Percentiles rank a stretch among this genome's conserved stretches.
Evolutionary conservation across 176 grass and related monocot genomes (phyloP).

Genomic region (Stipa capillata): DNA sequence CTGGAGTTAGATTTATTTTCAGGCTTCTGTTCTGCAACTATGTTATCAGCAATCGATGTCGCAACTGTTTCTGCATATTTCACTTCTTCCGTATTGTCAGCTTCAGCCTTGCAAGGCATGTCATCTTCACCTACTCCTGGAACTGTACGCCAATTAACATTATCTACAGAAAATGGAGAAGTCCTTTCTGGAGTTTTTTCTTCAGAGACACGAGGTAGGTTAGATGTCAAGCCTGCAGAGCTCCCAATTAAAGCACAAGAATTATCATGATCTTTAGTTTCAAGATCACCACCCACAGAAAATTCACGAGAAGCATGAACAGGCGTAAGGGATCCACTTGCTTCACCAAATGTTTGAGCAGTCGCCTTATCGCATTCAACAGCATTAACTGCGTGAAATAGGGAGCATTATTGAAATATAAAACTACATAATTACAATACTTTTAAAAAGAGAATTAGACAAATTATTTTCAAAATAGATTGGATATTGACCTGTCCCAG

Average conservation of each 20-base stretch:
- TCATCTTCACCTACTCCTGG: constrained; percentile 17
- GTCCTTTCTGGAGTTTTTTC: constrained; percentile 21
- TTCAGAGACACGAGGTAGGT: constrained; percentile 13
- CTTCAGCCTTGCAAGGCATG: background rate
- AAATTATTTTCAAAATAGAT: constrained; percentile 5
- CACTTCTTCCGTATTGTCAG: constrained; percentile 28
- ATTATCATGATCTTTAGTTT: constrained; percentile 21
- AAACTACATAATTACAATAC: background rate
- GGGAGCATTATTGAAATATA: background rate
- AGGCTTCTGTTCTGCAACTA: constrained; percentile 17
- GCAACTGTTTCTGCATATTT: constrained; percentile 24
- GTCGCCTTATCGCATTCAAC: constrained; percentile 24
- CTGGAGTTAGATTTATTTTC: constrained; percentile 25
- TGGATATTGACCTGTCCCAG: constrained; percentile 29
- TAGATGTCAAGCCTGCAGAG: background rate
- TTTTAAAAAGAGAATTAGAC: background rate
- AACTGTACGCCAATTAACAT: constrained; percentile 15
- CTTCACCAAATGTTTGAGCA: constrained; percentile 10
- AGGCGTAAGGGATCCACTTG: constrained; percentile 19
- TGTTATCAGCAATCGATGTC: background rate
- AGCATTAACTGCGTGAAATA: constrained; percentile 32
- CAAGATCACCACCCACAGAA: background rate
- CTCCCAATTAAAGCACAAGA: background rate
- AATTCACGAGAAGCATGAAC: constrained; percentile 25
- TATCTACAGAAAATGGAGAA: constrained; percentile 2